Base-by-base conservation (phyloP, 2,329 filamentous ascomycete genomes). In the Talaromyces sp. region DNA sequence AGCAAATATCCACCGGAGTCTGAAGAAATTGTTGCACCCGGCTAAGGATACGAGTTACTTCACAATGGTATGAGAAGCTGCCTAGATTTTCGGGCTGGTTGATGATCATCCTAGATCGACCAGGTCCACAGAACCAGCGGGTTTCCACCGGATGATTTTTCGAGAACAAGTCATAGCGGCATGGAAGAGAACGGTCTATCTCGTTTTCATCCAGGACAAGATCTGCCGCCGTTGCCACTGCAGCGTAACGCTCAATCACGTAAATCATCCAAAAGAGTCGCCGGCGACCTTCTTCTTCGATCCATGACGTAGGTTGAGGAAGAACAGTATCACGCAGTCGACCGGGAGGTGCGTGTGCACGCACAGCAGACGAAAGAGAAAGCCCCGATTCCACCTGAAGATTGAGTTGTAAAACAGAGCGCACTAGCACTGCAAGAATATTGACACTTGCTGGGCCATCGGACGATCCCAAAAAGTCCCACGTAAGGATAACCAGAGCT, bases 181-280 rank as follows among this genome's bases (percentile, higher is more conserved):
- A 96, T 1, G 92, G 92, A 8, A 97, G 78, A 55, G 86, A 90
- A 27, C 92, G 85, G 70, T 96, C 92, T 52, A 96, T 92, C 69
- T 96, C 91, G 69, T 88, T 90, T 69, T 96, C 91, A 65, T 93
- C 88, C 17, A 97, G 77, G 0, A 91, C 90, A 70, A 96, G 96
- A 66, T 96, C 91, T 66, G 96, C 96, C 0, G 92, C 91, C 0
- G 92, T 96, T 0, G 91, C 88, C 58, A 96, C 87, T 0, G 92
- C 96, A 0, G 91, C 91, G 70, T 95, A 96, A 53, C 92, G 84
- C 71, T 97, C 92, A 3, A 97, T 81, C 10, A 96, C 77, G 70
- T 96, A 97, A 12, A 96, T 87, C 86, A 94, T 93, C 92, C 92
- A 97, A 73, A 97, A 96, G 0, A 96, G 79, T 27, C 92, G 82